phyloP scores from a whole-genome alignment of 352 stramenopile genomes.

The Phytophthora pisi region DNA sequence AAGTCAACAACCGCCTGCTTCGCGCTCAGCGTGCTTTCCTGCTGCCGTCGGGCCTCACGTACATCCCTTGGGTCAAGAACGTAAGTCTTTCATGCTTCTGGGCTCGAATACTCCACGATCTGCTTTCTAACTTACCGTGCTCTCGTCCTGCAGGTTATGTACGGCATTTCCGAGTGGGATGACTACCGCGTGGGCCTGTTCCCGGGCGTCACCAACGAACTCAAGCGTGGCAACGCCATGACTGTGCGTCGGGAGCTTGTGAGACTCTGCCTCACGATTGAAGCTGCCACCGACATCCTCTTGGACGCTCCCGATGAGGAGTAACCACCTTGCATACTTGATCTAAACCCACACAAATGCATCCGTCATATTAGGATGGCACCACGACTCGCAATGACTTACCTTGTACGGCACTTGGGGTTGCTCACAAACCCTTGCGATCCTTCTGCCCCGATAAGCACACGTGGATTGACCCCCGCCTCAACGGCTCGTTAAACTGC shows the following conservation, averaged over 20 bases:
- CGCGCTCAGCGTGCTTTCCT: slow-evolving; percentile 85
- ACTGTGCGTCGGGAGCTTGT: slow-evolving; percentile 82
- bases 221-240: slow-evolving; percentile 70
- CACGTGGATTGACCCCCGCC: neutral
- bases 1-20: slow-evolving; percentile 85
- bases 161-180: slow-evolving; percentile 86
- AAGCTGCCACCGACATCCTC: slow-evolving; percentile 76
- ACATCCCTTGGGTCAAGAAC: slow-evolving; percentile 86
- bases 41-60: slow-evolving; percentile 61
- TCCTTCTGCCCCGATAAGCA: slow-evolving; percentile 5
- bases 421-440: neutral
- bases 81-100: slow-evolving; percentile 43
- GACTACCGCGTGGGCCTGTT: slow-evolving; percentile 83
- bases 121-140: slow-evolving; percentile 8
- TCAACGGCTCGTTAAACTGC: slow-evolving; percentile 6
- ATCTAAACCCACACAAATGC: slow-evolving; percentile 4
- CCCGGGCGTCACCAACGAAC: slow-evolving; percentile 74
- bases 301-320: slow-evolving; percentile 34
- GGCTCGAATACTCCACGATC: neutral
- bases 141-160: slow-evolving; percentile 51
- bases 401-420: slow-evolving; percentile 1
- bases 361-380: slow-evolving; percentile 12
- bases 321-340: slow-evolving; percentile 17
- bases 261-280: slow-evolving; percentile 78
- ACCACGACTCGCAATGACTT: neutral